Conservation (phyloP, 2,329 filamentous ascomycete genomes). For the Stemphylium lycopersici region DNA sequence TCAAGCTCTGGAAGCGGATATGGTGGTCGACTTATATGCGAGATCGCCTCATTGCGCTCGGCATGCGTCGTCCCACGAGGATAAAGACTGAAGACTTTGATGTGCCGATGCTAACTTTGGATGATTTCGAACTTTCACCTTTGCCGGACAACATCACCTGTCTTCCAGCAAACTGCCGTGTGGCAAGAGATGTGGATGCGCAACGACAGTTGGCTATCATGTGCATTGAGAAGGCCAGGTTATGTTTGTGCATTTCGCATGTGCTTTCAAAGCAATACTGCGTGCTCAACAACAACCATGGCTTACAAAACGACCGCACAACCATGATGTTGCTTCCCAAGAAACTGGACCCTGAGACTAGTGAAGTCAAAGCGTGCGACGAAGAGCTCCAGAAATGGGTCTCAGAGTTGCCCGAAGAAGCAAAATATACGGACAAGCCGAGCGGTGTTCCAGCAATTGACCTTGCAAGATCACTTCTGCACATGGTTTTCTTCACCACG, state of each 20-base stretch:
- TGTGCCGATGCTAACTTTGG: slow-evolving; percentile 83
- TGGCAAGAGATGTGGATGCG: slow-evolving; percentile 73
- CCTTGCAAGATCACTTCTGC: slow-evolving; percentile 82
- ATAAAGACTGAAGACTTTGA: slow-evolving; percentile 95
- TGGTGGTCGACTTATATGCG: slow-evolving; percentile 99
- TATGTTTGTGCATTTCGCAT: slow-evolving; percentile 87
- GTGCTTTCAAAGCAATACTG: slow-evolving; percentile 93
- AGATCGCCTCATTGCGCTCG: slow-evolving; percentile 87
- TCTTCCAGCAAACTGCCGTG: slow-evolving; percentile 71
- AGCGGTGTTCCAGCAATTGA: slow-evolving; percentile 63
- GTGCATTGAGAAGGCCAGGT: slow-evolving; percentile 89
- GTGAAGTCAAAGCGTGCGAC: slow-evolving; percentile 80
- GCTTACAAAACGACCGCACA: slow-evolving; percentile 70
- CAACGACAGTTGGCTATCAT: slow-evolving; percentile 82
- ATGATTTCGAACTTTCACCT: slow-evolving; percentile 80
- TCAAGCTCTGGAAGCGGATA: slow-evolving; percentile 89
- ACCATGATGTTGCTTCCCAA: slow-evolving; percentile 92
- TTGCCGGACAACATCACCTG: slow-evolving; percentile 71
- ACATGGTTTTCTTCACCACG: slow-evolving; percentile 93
- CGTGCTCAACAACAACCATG: slow-evolving; percentile 82
- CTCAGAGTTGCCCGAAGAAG: slow-evolving; percentile 71
- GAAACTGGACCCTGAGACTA: slow-evolving; percentile 80
- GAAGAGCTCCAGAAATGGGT: slow-evolving; percentile 80
- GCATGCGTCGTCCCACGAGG: slow-evolving; percentile 89
- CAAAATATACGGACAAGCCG: slow-evolving; percentile 69